A percentile compares a stretch with the other conserved stretches of the same genome.
Evolutionary conservation across 495 filamentous ascomycete genomes (phyloP).

Genomic region (Penicillium turbatum): DNA sequence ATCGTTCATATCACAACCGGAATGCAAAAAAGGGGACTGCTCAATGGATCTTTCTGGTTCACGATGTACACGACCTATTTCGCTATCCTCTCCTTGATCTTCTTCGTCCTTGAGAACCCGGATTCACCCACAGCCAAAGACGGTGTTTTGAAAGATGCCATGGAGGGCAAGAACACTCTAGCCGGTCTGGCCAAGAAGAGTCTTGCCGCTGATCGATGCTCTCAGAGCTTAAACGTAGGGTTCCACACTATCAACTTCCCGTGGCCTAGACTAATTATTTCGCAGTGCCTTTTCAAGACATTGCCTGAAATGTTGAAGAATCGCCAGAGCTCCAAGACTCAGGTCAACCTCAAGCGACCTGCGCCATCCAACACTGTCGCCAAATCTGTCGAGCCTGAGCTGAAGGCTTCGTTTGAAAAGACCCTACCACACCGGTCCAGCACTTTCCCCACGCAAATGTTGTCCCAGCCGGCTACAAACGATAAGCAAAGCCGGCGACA

Average conservation of each 20-base stretch:
- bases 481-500: slow-evolving; percentile 24
- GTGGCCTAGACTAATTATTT: background rate
- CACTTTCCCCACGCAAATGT: slow-evolving; percentile 44
- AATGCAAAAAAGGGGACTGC: slow-evolving; percentile 76
- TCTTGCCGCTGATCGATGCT: slow-evolving; percentile 82
- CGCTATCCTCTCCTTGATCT: slow-evolving; percentile 82
- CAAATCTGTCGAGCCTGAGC: slow-evolving; percentile 23
- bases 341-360: slow-evolving; percentile 42
- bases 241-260: background rate
- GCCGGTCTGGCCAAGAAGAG: slow-evolving; percentile 73
- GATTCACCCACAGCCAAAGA: slow-evolving; percentile 66
- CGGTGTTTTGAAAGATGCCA: slow-evolving; percentile 77
- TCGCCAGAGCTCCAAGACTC: slow-evolving; percentile 41
- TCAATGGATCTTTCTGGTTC: slow-evolving; percentile 95
- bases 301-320: slow-evolving; percentile 66
- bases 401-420: slow-evolving; percentile 27
- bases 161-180: slow-evolving; percentile 77
- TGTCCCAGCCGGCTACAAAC: slow-evolving; percentile 15
- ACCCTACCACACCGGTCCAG: slow-evolving; percentile 42
- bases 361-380: slow-evolving; percentile 30
- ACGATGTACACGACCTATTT: slow-evolving; percentile 96
- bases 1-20: slow-evolving; percentile 88
- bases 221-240: slow-evolving; percentile 65
- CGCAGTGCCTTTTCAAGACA: slow-evolving; percentile 70
- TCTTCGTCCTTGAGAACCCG: slow-evolving; percentile 86